Evolutionary conservation across 1,284 basidiomycete genomes (phyloP), one percentile per base, ranked within the genome.

Genomic region (Boletus hoseneyae): DNA sequence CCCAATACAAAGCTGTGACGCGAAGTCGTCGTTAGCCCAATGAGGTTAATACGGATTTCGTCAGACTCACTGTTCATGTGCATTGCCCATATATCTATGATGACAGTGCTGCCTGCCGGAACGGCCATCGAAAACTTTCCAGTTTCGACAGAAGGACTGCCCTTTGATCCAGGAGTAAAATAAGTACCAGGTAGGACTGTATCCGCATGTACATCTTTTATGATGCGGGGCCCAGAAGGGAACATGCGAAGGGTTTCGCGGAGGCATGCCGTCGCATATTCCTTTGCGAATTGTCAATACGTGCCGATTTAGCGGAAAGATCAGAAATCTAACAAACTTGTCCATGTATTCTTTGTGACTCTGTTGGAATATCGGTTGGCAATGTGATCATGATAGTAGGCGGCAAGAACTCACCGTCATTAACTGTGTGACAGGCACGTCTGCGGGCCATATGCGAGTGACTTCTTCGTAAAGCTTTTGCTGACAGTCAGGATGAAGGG

Each of bases 401-500:
- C 16, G 0, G 1, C 0, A 36, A 45, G 16, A 7, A 8, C 59
- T 50, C n/a, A 62, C 63, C 4, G 47, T 46, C 33, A 21, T 48
- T 42, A 60, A 18, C n/a, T 60, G 54, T 4, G 66, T 52, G 10
- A 60, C 16, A n/a, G 62, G 50, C 11, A 55, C 57, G 30, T 66
- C 50, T n/a, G 45, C 55, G 4, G 73, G 69, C 67, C 72, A 74
- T 39, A 72, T 44, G 10, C 44, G 51, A 7, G 47, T 39, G n/a
- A 69, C 62, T 45, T 79, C 74, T 42, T 73, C 66, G 42, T 70
- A 73, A 0, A 77, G 43, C 45, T 68, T 73, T 16, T 68, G 61
- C 53, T 79, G 78, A 18, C 67, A 61, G 1, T 74, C 71, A 2
- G 74, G 75, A 55, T 77, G 62, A 12, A 78, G 58, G 0, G 78